Evolutionary conservation across 2,329 filamentous ascomycete species (phyloP).

Genomic region (Verticillium isaacii): DNA sequence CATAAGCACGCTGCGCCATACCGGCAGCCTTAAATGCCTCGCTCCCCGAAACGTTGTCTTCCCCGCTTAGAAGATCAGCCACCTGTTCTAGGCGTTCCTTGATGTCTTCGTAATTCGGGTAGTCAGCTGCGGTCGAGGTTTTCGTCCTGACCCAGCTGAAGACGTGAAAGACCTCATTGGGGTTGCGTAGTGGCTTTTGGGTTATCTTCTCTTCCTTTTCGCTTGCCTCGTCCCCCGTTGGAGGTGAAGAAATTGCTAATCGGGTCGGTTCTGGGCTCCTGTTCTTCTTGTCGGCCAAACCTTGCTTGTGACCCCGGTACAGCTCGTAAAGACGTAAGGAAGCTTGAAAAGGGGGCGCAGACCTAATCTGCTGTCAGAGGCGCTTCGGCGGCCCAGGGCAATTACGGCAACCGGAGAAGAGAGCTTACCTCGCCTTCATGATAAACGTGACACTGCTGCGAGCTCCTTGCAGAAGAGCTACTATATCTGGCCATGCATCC

Average conservation of each 20-base stretch:
- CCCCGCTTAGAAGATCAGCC: constrained; percentile 3
- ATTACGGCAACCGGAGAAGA: not conserved
- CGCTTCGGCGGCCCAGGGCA: too few relatives aligned
- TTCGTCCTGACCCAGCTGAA: constrained; percentile 8
- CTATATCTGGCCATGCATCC: constrained; percentile 8
- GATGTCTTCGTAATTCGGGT: not conserved
- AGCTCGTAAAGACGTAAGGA: not conserved
- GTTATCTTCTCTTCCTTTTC: not conserved
- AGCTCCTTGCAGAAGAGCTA: constrained; percentile 5
- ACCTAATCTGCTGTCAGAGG: not conserved
- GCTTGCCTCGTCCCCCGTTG: not conserved
- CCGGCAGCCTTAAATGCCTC: constrained; percentile 12
- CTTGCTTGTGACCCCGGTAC: not conserved
- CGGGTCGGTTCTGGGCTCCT: not conserved
- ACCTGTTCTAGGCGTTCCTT: not conserved
- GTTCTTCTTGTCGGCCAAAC: not conserved
- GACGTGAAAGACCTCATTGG: constrained; percentile 7
- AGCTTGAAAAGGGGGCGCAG: constrained; percentile 6
- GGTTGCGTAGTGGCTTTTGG: not conserved
- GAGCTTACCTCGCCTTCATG: constrained; percentile 9
- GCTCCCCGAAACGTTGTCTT: constrained; percentile 7
- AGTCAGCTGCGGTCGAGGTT: not conserved
- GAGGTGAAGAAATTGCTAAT: not conserved
- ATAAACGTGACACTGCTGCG: constrained; percentile 16
- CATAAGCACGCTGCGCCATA: constrained; percentile 4